phyloP scores from a whole-genome alignment of 2,329 filamentous ascomycete species.

The Didymella exigua region DNA sequence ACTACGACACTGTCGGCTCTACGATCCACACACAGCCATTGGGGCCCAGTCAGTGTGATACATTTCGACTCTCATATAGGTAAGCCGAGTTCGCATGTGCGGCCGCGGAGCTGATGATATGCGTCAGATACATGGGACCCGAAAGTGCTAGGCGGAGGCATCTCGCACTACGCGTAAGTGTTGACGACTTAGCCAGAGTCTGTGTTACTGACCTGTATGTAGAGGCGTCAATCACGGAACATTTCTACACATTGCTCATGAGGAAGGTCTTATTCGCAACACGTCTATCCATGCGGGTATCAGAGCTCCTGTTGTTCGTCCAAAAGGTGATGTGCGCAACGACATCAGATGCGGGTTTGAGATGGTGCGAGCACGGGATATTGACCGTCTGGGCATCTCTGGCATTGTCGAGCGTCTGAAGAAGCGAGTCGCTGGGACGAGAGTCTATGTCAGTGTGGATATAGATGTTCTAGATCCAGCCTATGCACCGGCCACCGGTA shows the following conservation, averaged over 20 bases:
- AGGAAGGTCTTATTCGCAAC: conserved; percentile 65
- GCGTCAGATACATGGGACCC: conserved; percentile 62
- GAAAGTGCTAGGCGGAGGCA: conserved; percentile 60
- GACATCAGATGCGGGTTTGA: conserved; percentile 65
- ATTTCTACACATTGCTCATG: conserved; percentile 66
- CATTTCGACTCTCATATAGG: conserved; percentile 62
- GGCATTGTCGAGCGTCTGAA: conserved; percentile 58
- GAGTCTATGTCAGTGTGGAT: conserved; percentile 63
- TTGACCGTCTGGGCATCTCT: conserved; percentile 56
- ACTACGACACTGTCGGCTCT: conserved; percentile 61
- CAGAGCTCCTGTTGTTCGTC: conserved; percentile 58
- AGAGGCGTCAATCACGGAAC: conserved; percentile 65
- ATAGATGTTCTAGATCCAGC: conserved; percentile 64
- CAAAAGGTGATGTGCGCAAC: conserved; percentile 60
- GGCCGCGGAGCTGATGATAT: neutral
- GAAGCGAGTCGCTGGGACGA: conserved; percentile 57
- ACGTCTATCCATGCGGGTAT: conserved; percentile 68
- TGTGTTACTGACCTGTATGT: conserved; percentile 10
- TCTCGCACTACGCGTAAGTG: conserved; percentile 64
- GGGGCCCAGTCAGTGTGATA: conserved; percentile 63
- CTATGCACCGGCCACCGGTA: conserved; percentile 63
- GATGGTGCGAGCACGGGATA: conserved; percentile 61
- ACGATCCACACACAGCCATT: conserved; percentile 56
- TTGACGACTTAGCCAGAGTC: neutral
- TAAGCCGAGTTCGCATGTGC: conserved; percentile 13